These are phyloP conservation scores for Pascua sp. DNA, from an alignment of 1,284 basidiomycete species.

Conservation along the genomic window DNA sequence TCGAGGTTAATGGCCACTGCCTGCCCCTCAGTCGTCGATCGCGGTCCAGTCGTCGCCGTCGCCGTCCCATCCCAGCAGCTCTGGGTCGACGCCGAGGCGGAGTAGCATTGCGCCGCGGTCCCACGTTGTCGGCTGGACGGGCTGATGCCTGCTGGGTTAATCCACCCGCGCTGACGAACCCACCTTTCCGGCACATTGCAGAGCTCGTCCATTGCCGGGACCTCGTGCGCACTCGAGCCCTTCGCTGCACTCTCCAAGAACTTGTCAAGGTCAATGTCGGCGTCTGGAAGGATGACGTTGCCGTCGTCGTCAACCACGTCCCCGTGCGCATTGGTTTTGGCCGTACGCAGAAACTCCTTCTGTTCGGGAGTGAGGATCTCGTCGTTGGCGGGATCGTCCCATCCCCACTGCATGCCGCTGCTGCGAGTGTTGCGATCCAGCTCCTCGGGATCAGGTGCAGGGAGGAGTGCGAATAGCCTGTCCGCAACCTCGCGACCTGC, in stretches of 20 bases:
- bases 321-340: constrained; percentile 23
- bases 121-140: constrained; percentile 21
- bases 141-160: no score
- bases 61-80: constrained; percentile 39
- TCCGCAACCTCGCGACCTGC: constrained; percentile 44
- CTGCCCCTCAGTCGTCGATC: constrained; percentile 3
- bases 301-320: constrained; percentile 33
- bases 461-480: constrained; percentile 30
- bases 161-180: neutral
- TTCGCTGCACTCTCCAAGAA: neutral
- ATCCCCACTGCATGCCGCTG: neutral
- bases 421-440: neutral
- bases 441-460: constrained; percentile 16
- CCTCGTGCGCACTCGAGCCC: no score
- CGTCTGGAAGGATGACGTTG: constrained; percentile 19
- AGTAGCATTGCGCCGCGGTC: constrained; percentile 37
- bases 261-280: neutral
- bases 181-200: neutral
- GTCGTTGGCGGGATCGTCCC: neutral
- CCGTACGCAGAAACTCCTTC: constrained; percentile 15
- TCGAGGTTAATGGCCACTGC: neutral
- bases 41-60: constrained; percentile 40
- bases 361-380: constrained; percentile 16
- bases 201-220: no score
- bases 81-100: constrained; percentile 38